phyloP scores from a whole-genome alignment of 495 filamentous ascomycete species.

The Hypoxylon intermedium region DNA sequence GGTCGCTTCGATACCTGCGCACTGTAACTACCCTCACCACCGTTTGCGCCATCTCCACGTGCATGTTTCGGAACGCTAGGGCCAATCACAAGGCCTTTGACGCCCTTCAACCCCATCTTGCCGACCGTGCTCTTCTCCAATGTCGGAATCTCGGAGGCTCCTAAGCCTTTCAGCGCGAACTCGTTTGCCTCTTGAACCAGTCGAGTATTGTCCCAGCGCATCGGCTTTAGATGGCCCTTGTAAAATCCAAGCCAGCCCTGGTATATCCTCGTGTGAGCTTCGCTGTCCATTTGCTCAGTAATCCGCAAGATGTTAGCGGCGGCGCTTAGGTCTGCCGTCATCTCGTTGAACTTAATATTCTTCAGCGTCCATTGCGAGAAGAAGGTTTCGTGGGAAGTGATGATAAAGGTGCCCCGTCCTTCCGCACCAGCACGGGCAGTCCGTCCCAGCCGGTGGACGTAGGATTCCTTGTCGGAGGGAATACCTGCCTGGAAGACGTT shows the following conservation, averaged over 20 bases:
- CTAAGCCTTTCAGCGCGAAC: constrained; percentile 51
- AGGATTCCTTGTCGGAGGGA: constrained; percentile 67
- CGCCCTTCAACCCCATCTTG: constrained; percentile 63
- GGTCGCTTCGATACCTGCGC: not conserved
- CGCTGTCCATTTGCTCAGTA: constrained; percentile 26
- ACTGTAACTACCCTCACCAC: not conserved
- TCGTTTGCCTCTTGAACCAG: constrained; percentile 56
- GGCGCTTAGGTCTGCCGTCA: constrained; percentile 40
- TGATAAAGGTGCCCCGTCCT: constrained; percentile 70
- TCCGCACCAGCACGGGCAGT: constrained; percentile 74
- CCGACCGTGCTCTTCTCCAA: constrained; percentile 54
- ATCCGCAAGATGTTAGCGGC: constrained; percentile 32
- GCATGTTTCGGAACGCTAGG: constrained; percentile 32
- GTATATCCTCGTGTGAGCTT: constrained; percentile 41
- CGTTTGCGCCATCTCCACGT: not conserved
- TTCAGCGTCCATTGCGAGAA: constrained; percentile 56
- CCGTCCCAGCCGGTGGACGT: constrained; percentile 77
- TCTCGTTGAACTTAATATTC: constrained; percentile 45
- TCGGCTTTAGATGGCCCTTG: constrained; percentile 55
- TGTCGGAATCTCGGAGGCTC: constrained; percentile 52
- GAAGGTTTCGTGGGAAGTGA: constrained; percentile 66
- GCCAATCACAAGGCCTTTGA: constrained; percentile 45
- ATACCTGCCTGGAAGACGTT: constrained; percentile 75
- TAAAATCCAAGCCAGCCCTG: constrained; percentile 58
- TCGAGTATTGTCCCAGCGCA: constrained; percentile 46